Conservation (phyloP, 2,329 filamentous ascomycete genomes). For the Sporothrix phasma region DNA sequence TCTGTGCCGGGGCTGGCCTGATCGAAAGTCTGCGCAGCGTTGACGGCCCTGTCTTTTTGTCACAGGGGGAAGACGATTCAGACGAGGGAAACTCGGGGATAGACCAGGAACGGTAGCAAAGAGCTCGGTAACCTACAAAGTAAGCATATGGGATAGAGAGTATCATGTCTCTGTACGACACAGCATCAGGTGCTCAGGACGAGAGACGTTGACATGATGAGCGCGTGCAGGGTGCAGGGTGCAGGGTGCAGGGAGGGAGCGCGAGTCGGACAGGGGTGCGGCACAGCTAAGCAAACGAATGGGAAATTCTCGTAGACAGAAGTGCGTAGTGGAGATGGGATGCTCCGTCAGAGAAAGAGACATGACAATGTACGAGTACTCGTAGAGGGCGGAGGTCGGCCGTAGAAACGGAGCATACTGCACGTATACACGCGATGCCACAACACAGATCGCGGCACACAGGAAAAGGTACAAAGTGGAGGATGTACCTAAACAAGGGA, state of each 20-base stretch:
- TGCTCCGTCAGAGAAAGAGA: constrained; percentile 5
- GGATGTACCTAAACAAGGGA: neutral
- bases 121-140: too few relatives aligned
- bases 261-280: neutral
- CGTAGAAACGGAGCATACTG: constrained; percentile 2
- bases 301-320: too few relatives aligned
- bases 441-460: constrained; percentile 4
- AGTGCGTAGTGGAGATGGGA: neutral
- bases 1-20: neutral
- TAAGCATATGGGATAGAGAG: too few relatives aligned
- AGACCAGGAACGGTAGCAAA: too few relatives aligned
- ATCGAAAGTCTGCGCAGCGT: constrained; percentile 7
- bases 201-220: neutral
- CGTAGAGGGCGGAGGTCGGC: neutral
- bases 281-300: neutral
- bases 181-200: too few relatives aligned
- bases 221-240: neutral
- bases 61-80: too few relatives aligned
- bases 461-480: neutral
- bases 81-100: neutral
- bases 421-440: constrained; percentile 1
- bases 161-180: too few relatives aligned
- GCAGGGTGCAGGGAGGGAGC: neutral
- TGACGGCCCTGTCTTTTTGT: neutral
- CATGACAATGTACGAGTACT: neutral